A percentile compares a stretch with the other conserved stretches of the same genome.
Conservation (phyloP, 1,284 basidiomycete genomes). For the Heterobasidion irregulare region DNA sequence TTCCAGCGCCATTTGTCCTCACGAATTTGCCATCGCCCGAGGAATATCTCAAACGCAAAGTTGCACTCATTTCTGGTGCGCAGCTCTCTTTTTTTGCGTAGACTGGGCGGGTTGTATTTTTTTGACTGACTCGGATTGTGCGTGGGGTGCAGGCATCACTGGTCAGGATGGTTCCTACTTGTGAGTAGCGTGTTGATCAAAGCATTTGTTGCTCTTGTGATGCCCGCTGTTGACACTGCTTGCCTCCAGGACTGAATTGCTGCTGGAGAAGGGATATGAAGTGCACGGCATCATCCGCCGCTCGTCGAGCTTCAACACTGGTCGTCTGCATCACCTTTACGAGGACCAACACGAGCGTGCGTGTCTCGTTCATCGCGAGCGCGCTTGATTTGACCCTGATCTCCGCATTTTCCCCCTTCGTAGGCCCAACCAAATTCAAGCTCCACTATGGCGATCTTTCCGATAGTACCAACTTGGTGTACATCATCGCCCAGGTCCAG, state of each 20-base stretch:
- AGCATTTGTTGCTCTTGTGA: conserved; percentile 1
- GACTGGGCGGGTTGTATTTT: background rate
- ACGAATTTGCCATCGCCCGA: conserved; percentile 60
- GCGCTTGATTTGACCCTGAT: background rate
- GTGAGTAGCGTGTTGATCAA: conserved; percentile 31
- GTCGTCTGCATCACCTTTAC: conserved; percentile 84
- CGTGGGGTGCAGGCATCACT: conserved; percentile 61
- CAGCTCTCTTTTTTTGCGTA: conserved; percentile 1
- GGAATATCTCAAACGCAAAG: conserved; percentile 80
- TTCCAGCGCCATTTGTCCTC: conserved; percentile 32
- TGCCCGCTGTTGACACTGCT: background rate
- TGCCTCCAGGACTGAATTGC: conserved; percentile 60
- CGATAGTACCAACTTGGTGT: conserved; percentile 90
- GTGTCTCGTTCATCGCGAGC: conserved; percentile 15
- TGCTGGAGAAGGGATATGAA: conserved; percentile 82
- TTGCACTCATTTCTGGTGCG: conserved; percentile 81
- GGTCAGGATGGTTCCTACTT: conserved; percentile 90
- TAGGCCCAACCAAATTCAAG: conserved; percentile 74
- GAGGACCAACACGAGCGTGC: conserved; percentile 78
- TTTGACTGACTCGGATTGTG: conserved; percentile 4
- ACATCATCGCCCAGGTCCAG: conserved; percentile 85
- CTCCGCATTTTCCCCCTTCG: background rate
- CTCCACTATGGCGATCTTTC: conserved; percentile 88
- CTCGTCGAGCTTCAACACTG: conserved; percentile 92
- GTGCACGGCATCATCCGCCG: conserved; percentile 92